Conservation (phyloP, 345 rosid genomes). For the Hibiscus trionum region DNA sequence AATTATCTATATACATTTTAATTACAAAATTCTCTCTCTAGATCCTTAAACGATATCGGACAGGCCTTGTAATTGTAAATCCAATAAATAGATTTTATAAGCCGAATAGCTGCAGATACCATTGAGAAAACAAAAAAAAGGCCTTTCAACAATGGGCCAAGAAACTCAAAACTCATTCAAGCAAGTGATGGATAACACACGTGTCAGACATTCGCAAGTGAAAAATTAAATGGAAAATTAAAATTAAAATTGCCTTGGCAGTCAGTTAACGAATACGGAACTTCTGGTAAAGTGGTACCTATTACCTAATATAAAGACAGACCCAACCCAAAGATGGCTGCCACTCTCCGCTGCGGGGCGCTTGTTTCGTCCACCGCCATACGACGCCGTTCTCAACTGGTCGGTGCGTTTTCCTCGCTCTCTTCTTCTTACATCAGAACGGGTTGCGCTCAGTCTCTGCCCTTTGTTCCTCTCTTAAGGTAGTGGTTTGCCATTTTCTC, state of each 20-base stretch:
- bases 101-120: too few relatives aligned
- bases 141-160: not conserved
- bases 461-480: conserved; percentile 45
- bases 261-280: conserved; percentile 1
- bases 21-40: too few relatives aligned
- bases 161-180: not conserved
- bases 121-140: not conserved
- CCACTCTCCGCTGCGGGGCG: conserved; percentile 20
- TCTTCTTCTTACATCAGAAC: conserved; percentile 32
- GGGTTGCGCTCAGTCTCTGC: conserved; percentile 47
- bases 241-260: not conserved
- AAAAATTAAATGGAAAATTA: too few relatives aligned
- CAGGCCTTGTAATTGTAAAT: too few relatives aligned
- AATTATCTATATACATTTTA: too few relatives aligned
- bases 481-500: not conserved
- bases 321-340: conserved; percentile 25
- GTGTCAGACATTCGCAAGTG: not conserved
- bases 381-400: conserved; percentile 51
- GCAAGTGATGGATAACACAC: not conserved
- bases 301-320: not conserved
- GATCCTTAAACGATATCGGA: too few relatives aligned
- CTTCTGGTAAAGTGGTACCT: not conserved
- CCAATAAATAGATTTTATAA: too few relatives aligned
- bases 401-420: conserved; percentile 52
- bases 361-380: conserved; percentile 20